These are phyloP conservation scores for Aspergillus novoparasiticus DNA, from an alignment of 2,329 filamentous ascomycete genomes.

Conservation along the genomic window DNA sequence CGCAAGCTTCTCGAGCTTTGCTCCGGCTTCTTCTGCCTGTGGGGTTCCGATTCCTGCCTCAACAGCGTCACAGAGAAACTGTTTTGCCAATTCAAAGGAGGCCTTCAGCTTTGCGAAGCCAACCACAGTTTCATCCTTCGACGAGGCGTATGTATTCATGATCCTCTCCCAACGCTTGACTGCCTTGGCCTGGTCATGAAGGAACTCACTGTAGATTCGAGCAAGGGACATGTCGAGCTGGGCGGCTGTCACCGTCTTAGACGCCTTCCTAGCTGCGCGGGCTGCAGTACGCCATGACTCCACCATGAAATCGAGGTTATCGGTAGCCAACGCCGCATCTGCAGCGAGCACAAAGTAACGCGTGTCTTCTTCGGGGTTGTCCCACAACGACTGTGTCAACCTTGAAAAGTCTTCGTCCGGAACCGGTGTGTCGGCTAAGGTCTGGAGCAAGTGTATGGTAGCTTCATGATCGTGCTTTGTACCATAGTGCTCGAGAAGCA, in stretches of 20 bases:
- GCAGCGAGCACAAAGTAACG: background rate
- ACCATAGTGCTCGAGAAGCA: constrained; percentile 5
- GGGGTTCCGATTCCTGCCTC: constrained; percentile 7
- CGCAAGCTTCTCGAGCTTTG: constrained; percentile 8
- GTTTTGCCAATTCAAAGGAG: constrained; percentile 2
- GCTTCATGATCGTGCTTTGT: background rate
- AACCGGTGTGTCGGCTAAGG: background rate
- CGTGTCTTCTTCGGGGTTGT: background rate
- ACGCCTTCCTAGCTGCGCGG: constrained; percentile 5
- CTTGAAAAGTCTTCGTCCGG: background rate
- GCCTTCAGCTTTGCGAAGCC: constrained; percentile 1
- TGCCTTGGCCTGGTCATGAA: constrained; percentile 9
- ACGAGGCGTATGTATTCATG: constrained; percentile 8
- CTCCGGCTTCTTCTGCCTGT: background rate
- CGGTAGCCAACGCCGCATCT: background rate
- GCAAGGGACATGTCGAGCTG: constrained; percentile 12
- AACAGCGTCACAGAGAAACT: constrained; percentile 7
- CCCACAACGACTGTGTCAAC: constrained; percentile 1
- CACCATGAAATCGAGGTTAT: constrained; percentile 9
- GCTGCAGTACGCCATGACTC: background rate
- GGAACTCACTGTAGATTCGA: constrained; percentile 12
- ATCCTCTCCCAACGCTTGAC: constrained; percentile 14
- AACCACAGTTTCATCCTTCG: constrained; percentile 6
- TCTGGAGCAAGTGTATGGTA: constrained; percentile 4
- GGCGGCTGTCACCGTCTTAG: constrained; percentile 7